Conservation (phyloP, 805 yeast species). For the Metschnikowia colocasiae region DNA sequence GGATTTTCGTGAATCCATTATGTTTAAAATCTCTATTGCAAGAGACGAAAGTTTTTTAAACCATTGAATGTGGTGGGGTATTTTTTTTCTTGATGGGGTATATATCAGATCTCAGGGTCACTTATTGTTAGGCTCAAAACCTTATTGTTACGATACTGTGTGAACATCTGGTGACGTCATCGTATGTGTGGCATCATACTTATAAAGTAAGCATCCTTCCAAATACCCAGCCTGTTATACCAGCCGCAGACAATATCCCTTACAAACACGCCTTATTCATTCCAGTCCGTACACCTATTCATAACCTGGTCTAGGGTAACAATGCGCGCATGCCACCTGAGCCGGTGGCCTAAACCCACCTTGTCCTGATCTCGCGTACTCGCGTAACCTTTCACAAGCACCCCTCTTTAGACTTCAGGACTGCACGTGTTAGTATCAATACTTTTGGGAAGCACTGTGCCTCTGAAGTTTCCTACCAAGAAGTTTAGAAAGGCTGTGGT, state of each 20-base stretch:
- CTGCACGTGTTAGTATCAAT: not conserved
- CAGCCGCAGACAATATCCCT: not conserved
- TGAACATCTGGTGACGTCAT: not conserved
- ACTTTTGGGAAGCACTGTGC: not conserved
- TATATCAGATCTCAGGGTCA: too few relatives aligned
- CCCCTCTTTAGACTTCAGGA: not conserved
- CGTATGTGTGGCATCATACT: not conserved
- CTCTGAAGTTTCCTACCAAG: not conserved
- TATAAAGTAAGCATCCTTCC: not conserved
- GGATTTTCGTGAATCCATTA: not conserved
- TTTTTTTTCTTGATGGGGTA: too few relatives aligned
- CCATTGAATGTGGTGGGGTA: too few relatives aligned
- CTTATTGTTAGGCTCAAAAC: not conserved
- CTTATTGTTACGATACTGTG: not conserved
- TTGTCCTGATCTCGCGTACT: not conserved
- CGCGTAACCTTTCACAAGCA: slow-evolving; percentile 2
- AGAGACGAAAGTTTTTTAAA: not conserved
- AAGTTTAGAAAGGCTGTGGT: not conserved
- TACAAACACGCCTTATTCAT: not conserved
- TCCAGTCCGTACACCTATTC: not conserved
- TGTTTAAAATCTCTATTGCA: not conserved
- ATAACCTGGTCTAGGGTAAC: not conserved
- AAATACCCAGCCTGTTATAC: not conserved
- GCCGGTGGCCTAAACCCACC: not conserved
- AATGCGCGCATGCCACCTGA: slow-evolving; percentile 1